A percentile compares a stretch with the other conserved stretches of the same genome.
These are phyloP conservation scores for Candida loeiensis DNA, from an alignment of 805 yeast genomes.

Conservation along the genomic window DNA sequence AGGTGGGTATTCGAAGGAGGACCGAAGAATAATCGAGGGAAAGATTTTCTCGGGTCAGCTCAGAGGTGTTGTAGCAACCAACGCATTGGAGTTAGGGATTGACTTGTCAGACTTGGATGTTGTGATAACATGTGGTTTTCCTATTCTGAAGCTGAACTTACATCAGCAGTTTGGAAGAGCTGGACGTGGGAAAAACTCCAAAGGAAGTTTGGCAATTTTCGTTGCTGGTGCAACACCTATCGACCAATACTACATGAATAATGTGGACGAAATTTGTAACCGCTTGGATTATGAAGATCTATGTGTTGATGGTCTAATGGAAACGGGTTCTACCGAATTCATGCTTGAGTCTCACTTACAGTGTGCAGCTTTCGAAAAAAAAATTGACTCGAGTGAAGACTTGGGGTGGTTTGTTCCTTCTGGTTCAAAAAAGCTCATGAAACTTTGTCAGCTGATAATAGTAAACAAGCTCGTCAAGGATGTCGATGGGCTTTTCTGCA, in stretches of 20 bases:
- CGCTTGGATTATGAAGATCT: slow-evolving; percentile 36
- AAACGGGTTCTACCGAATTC: slow-evolving; percentile 29
- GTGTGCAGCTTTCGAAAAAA: slow-evolving; percentile 89
- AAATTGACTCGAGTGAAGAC: slow-evolving; percentile 56
- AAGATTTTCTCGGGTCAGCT: slow-evolving; percentile 88
- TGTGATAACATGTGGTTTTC: slow-evolving; percentile 90
- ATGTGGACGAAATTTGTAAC: slow-evolving; percentile 58
- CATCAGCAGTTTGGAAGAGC: slow-evolving; percentile 98
- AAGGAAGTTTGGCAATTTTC: slow-evolving; percentile 79
- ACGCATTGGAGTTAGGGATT: slow-evolving; percentile 92
- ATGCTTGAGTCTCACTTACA: slow-evolving; percentile 82
- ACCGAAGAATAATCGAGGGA: slow-evolving; percentile 80
- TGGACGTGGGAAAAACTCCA: slow-evolving; percentile 68
- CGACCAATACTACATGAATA: slow-evolving; percentile 76
- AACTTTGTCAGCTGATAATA: not conserved
- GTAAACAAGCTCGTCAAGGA: slow-evolving; percentile 32
- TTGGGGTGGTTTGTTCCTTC: slow-evolving; percentile 50
- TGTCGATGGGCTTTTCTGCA: slow-evolving; percentile 26
- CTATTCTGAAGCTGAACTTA: slow-evolving; percentile 77
- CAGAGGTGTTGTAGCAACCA: slow-evolving; percentile 87
- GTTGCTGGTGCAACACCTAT: slow-evolving; percentile 82
- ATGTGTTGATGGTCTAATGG: slow-evolving; percentile 36
- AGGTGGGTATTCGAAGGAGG: slow-evolving; percentile 89
- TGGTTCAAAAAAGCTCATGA: slow-evolving; percentile 10
- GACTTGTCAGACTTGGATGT: slow-evolving; percentile 93